Evolutionary conservation across 2,329 filamentous ascomycete species (phyloP).

Genomic region (Colletotrichum spaethianum): DNA sequence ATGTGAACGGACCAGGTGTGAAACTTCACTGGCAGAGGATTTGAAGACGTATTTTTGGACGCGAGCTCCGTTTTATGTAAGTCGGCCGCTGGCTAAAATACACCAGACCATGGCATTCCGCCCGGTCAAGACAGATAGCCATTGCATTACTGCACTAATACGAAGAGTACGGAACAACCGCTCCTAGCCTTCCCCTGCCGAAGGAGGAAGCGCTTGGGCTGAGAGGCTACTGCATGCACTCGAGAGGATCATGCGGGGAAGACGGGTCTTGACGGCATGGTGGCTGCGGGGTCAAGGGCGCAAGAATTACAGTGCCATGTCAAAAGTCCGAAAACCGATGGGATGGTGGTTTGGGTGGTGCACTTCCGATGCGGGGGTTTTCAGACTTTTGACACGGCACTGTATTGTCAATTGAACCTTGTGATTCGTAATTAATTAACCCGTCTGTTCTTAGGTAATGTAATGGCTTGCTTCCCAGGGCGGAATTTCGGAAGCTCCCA

Average conservation of each 20-base stretch:
- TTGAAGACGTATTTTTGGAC: background rate
- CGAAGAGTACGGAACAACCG: background rate
- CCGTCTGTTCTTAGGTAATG: background rate
- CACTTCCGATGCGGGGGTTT: no score
- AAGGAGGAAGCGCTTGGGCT: background rate
- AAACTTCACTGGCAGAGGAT: background rate
- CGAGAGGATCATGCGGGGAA: constrained; percentile 34
- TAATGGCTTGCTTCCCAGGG: background rate
- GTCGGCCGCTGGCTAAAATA: background rate
- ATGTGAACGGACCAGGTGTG: no score
- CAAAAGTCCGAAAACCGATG: no score
- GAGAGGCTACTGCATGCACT: background rate
- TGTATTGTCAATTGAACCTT: background rate
- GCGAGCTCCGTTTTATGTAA: background rate
- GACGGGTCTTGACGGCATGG: constrained; percentile 15
- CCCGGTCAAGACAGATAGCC: background rate
- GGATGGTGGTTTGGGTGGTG: no score
- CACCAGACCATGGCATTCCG: background rate
- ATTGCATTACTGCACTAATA: background rate
- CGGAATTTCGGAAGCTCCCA: background rate
- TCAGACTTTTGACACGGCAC: no score
- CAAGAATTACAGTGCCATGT: no score
- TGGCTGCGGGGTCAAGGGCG: background rate
- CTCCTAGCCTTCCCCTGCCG: constrained; percentile 33
- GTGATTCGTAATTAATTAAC: background rate